phyloP scores from a whole-genome alignment of 2,329 filamentous ascomycete genomes.

The Ciborinia camelliae region DNA sequence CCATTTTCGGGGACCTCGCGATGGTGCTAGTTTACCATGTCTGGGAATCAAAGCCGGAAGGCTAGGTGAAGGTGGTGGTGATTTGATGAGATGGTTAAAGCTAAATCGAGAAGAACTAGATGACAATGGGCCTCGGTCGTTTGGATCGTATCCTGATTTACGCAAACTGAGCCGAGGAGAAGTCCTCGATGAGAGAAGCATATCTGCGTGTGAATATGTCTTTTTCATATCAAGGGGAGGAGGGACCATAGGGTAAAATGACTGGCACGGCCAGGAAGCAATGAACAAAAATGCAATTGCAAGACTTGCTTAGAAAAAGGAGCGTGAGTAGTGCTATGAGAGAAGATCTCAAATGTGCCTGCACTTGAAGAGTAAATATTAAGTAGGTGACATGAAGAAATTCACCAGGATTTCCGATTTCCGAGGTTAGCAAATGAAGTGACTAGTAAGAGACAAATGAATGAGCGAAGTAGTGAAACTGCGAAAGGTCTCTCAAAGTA shows the following conservation, averaged over 20 bases:
- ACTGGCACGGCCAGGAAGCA: slow-evolving; percentile 35
- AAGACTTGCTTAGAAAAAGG: slow-evolving; percentile 29
- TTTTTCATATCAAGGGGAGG: slow-evolving; percentile 33
- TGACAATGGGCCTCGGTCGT: slow-evolving; percentile 53
- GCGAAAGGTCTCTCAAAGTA: neutral
- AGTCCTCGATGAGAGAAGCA: slow-evolving; percentile 39
- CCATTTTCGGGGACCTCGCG: slow-evolving; percentile 35
- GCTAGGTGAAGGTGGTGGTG: slow-evolving; percentile 66
- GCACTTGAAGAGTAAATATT: slow-evolving; percentile 25
- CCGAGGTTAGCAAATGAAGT: slow-evolving; percentile 3
- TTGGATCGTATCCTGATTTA: slow-evolving; percentile 52
- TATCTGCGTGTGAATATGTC: slow-evolving; percentile 41
- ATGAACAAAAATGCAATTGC: slow-evolving; percentile 20
- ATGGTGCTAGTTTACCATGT: slow-evolving; percentile 57
- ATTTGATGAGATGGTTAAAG: slow-evolving; percentile 65
- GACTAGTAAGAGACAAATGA: neutral
- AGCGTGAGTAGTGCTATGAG: slow-evolving; percentile 19
- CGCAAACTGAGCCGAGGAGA: slow-evolving; percentile 56
- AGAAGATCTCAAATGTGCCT: slow-evolving; percentile 27
- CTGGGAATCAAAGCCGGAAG: slow-evolving; percentile 66
- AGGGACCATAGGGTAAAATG: slow-evolving; percentile 28
- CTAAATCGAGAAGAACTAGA: slow-evolving; percentile 61
- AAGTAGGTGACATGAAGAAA: slow-evolving; percentile 15
- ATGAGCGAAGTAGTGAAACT: too few relatives aligned
- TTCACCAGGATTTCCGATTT: neutral